Conservation (phyloP, 106 monocot genomes). For the Allium sativum region DNA sequence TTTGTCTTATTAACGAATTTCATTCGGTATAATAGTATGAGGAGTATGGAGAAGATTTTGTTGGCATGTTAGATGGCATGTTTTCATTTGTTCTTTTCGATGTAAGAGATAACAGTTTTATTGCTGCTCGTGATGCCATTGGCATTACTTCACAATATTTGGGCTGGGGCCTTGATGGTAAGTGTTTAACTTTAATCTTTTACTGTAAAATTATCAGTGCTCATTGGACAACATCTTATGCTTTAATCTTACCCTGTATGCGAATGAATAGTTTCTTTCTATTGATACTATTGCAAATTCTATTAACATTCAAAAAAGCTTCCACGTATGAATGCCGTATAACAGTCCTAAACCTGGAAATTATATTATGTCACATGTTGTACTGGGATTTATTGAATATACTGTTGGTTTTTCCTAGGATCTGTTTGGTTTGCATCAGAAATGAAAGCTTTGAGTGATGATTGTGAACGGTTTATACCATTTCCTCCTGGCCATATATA, state of each 20-base stretch:
- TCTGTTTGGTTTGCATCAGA: conserved; percentile 74
- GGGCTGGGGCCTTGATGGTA: conserved; percentile 78
- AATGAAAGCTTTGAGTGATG: conserved; percentile 74
- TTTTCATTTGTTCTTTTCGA: conserved; percentile 74
- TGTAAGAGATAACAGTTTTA: conserved; percentile 69
- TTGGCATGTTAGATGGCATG: conserved; percentile 68
- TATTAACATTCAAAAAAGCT: background rate
- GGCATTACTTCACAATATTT: conserved; percentile 61
- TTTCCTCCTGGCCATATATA: conserved; percentile 38
- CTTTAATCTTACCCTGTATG: background rate
- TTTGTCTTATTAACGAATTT: background rate
- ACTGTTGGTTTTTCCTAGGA: conserved; percentile 13
- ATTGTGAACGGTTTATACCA: conserved; percentile 32
- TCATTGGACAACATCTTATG: background rate
- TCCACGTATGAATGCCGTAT: background rate
- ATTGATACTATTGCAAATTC: background rate
- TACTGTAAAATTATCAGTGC: background rate
- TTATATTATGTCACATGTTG: background rate
- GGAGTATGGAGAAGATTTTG: conserved; percentile 59
- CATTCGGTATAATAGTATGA: conserved; percentile 31
- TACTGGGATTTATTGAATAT: background rate
- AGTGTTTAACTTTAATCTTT: background rate
- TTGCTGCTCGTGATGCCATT: conserved; percentile 72
- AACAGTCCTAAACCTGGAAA: too few relatives aligned
- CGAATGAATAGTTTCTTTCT: background rate